phyloP scores from a whole-genome alignment of 73 alveolate genomes.

The Symbiodinium pilosum region DNA sequence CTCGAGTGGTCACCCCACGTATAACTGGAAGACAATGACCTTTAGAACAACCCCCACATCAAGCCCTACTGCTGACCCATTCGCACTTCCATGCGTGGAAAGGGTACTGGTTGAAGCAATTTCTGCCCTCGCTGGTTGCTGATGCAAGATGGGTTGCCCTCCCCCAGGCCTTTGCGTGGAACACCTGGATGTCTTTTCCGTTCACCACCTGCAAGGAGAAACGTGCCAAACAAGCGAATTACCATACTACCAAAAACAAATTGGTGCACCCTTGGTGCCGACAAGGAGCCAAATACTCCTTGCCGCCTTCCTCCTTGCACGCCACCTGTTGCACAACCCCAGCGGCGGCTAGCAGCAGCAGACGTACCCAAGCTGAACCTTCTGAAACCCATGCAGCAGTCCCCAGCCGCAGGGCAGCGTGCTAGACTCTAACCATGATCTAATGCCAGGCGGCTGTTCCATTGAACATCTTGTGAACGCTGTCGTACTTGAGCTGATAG shows the following conservation, averaged over 20 bases:
- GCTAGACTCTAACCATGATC: neutral
- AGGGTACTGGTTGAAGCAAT: no score
- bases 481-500: conserved; percentile 96
- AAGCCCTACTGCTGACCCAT: no score
- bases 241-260: neutral
- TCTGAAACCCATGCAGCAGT: neutral
- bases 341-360: neutral
- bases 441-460: conserved; percentile 10
- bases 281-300: conserved; percentile 64
- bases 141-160: no score
- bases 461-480: conserved; percentile 95
- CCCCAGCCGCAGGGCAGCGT: no score
- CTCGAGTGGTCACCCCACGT: no score
- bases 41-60: no score
- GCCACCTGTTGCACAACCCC: conserved; percentile 5
- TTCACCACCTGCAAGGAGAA: conserved; percentile 37
- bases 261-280: neutral
- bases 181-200: conserved; percentile 82
- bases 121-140: no score
- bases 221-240: no score
- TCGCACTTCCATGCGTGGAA: no score
- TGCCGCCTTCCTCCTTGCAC: conserved; percentile 79
- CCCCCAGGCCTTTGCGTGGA: conserved; percentile 72
- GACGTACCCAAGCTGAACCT: neutral
- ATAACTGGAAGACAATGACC: no score